phyloP scores from a whole-genome alignment of 129 eudicot genomes.

The Smallanthus sonchifolius region DNA sequence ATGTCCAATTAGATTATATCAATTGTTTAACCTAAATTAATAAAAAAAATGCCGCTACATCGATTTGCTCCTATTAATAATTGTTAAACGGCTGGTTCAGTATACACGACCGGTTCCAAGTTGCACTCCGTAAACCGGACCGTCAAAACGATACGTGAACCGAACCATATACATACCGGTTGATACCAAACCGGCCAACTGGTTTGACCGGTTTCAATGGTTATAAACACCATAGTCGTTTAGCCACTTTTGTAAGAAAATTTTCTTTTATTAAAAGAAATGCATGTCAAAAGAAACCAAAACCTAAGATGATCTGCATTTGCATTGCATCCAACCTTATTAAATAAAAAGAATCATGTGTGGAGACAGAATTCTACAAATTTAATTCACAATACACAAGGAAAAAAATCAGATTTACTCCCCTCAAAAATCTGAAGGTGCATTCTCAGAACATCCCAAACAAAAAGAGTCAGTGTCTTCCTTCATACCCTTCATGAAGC shows the following conservation, averaged over 20 bases:
- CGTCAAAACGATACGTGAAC: too few relatives aligned
- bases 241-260: background rate
- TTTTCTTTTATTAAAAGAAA: background rate
- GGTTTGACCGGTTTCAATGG: too few relatives aligned
- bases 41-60: too few relatives aligned
- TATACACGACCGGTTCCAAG: too few relatives aligned
- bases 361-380: conserved; percentile 12
- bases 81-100: too few relatives aligned
- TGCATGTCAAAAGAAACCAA: background rate
- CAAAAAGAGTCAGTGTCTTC: background rate
- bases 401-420: background rate
- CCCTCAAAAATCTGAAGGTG: conserved; percentile 21
- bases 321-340: conserved; percentile 16
- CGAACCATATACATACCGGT: too few relatives aligned
- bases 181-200: too few relatives aligned
- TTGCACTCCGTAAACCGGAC: too few relatives aligned
- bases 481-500: conserved; percentile 26
- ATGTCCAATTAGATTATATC: too few relatives aligned
- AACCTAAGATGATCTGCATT: background rate
- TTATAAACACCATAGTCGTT: too few relatives aligned
- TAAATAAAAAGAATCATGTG: background rate
- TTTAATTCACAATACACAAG: conserved; percentile 18
- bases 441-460: conserved; percentile 14
- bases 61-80: too few relatives aligned
- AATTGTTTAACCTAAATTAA: too few relatives aligned